Evolutionary conservation across 106 monocot species (phyloP).

Genomic region (Alisma plantagoaquatica): DNA sequence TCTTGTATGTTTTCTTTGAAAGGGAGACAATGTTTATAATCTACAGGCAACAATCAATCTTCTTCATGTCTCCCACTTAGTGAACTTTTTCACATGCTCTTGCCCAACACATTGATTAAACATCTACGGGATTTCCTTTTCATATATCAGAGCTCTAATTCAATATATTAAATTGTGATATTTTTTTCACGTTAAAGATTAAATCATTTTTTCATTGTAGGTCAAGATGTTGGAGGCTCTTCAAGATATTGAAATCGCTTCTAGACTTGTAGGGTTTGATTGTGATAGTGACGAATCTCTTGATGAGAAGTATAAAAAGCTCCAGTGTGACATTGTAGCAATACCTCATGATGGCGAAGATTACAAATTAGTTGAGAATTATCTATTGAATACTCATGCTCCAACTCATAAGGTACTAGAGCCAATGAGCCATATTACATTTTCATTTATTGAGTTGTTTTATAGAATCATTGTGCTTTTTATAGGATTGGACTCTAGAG

Average conservation of each 20-base stretch:
- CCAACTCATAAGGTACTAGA: conserved; percentile 88
- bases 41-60: too few relatives aligned
- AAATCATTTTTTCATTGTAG: conserved; percentile 27
- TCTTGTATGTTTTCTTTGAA: too few relatives aligned
- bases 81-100: too few relatives aligned
- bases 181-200: too few relatives aligned
- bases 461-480: background rate
- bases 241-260: conserved; percentile 98
- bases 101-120: too few relatives aligned
- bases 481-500: conserved; percentile 83
- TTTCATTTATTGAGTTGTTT: background rate
- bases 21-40: too few relatives aligned
- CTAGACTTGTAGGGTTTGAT: conserved; percentile 88
- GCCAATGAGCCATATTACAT: too few relatives aligned
- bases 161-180: too few relatives aligned
- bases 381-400: conserved; percentile 92
- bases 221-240: conserved; percentile 97
- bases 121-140: too few relatives aligned
- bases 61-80: too few relatives aligned
- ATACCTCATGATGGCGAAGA: conserved; percentile 82
- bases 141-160: too few relatives aligned
- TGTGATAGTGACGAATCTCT: conserved; percentile 64
- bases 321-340: conserved; percentile 62
- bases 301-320: conserved; percentile 88
- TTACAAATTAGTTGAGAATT: conserved; percentile 68